Conservation (phyloP, 2,329 filamentous ascomycete genomes). For the Xylaria arbuscula region DNA sequence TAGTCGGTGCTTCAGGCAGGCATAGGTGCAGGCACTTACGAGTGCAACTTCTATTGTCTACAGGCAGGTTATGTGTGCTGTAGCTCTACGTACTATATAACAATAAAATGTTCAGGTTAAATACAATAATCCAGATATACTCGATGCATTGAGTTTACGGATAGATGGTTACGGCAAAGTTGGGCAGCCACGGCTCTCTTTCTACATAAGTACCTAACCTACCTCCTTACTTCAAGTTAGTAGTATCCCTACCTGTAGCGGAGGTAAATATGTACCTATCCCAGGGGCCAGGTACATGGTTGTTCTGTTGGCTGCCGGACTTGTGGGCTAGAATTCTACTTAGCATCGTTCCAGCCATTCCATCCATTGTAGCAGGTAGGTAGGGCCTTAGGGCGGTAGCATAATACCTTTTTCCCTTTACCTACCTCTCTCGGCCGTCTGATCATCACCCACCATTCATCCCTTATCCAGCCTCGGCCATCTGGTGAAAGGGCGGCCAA, state of each 20-base stretch:
- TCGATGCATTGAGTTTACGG: too few species aligned
- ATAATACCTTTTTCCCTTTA: constrained; percentile 6
- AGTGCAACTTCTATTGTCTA: too few species aligned
- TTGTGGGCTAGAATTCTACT: not conserved
- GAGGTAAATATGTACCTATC: too few species aligned
- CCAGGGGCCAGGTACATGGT: too few species aligned
- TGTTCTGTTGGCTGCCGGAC: constrained; percentile 1
- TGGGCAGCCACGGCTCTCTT: constrained; percentile 29
- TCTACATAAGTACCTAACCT: not conserved
- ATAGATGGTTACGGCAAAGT: constrained; percentile 4
- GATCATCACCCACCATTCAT: not conserved
- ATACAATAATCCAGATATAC: too few species aligned
- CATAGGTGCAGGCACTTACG: not conserved
- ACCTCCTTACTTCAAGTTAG: too few species aligned
- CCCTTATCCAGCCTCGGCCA: not conserved
- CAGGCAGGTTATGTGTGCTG: too few species aligned
- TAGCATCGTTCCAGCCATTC: not conserved
- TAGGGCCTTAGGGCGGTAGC: not conserved
- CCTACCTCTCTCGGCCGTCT: not conserved
- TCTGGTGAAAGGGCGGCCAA: constrained; percentile 20
- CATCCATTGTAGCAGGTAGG: not conserved
- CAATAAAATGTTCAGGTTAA: not conserved
- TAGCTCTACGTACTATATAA: not conserved
- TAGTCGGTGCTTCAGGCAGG: not conserved
- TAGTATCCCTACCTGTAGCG: too few species aligned